Conservation (phyloP, 306 rosid genomes). For the Carpinus fangiana region DNA sequence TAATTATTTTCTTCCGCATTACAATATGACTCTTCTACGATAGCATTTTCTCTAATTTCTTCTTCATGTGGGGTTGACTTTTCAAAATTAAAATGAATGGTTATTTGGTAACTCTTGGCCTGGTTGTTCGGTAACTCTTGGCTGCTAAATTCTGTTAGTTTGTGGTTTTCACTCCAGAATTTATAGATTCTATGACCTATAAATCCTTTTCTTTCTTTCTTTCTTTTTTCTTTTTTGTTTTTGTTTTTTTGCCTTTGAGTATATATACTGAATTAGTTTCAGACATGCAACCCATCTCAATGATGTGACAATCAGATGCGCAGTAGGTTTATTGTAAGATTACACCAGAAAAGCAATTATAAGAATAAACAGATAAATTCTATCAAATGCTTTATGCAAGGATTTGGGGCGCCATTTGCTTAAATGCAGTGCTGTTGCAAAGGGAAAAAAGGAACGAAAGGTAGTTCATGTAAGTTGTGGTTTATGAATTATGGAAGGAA, state of each 20-base stretch:
- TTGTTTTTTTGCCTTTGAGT: not conserved
- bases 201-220: not conserved
- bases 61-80: not conserved
- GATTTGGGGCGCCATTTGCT: not conserved
- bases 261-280: not conserved
- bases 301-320: not conserved
- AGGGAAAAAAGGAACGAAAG: not conserved
- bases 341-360: not conserved
- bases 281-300: not conserved
- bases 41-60: not conserved
- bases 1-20: no score
- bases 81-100: not conserved
- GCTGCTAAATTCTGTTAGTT: not conserved
- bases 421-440: not conserved
- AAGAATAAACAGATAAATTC: not conserved
- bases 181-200: not conserved
- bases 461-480: not conserved
- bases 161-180: not conserved
- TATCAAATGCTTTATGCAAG: conserved; percentile 1
- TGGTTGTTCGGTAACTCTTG: not conserved
- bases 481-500: not conserved
- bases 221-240: not conserved
- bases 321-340: not conserved
- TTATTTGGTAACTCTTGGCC: not conserved
- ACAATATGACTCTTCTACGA: not conserved